Evolutionary conservation across 371 early-diverging fungal genomes (phyloP).

Genomic region (Rhizopus delemar): DNA sequence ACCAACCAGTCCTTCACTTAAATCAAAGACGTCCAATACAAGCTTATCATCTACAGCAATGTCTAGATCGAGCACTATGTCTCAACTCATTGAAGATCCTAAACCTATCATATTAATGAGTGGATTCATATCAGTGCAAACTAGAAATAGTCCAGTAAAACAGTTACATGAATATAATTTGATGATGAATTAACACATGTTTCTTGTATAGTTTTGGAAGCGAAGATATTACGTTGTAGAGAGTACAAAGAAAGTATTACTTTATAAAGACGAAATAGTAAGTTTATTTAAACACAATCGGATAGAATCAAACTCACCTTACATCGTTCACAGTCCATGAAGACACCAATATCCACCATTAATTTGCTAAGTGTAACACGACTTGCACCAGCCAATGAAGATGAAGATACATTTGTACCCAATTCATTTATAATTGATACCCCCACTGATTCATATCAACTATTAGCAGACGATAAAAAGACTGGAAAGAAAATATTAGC

Average conservation of each 20-base stretch:
- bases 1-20: background rate
- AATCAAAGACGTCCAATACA: background rate
- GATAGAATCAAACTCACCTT: background rate
- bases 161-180: background rate
- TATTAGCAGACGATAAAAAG: slow-evolving; percentile 42
- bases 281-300: background rate
- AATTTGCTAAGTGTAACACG: slow-evolving; percentile 34
- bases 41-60: no score
- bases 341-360: slow-evolving; percentile 47
- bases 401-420: slow-evolving; percentile 45
- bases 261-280: slow-evolving; percentile 51
- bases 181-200: background rate
- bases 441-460: slow-evolving; percentile 34
- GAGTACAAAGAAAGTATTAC: slow-evolving; percentile 29
- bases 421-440: slow-evolving; percentile 43
- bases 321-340: slow-evolving; percentile 8
- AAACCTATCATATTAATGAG: slow-evolving; percentile 15
- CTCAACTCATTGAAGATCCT: no score
- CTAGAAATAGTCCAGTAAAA: slow-evolving; percentile 27
- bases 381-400: slow-evolving; percentile 35
- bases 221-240: slow-evolving; percentile 52
- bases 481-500: slow-evolving; percentile 36
- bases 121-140: slow-evolving; percentile 35
- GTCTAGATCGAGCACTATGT: background rate
- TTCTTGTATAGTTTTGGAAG: slow-evolving; percentile 38